Evolutionary conservation across 2,329 filamentous ascomycete genomes (phyloP).

Genomic region (Cadophora sp.): DNA sequence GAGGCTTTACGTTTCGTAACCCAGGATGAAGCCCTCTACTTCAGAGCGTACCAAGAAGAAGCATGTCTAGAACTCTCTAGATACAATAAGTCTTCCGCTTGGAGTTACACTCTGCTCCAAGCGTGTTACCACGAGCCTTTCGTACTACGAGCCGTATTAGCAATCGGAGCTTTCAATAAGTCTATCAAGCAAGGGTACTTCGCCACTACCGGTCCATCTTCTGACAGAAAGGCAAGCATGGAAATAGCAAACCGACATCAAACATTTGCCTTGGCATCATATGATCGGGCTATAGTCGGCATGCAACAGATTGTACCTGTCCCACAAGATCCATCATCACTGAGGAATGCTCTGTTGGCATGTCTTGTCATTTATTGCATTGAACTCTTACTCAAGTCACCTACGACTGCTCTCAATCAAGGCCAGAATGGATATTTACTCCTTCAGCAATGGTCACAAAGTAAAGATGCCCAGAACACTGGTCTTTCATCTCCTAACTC

Average conservation of each 20-base stretch:
- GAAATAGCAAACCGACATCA: conserved; percentile 21
- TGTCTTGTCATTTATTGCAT: conserved; percentile 30
- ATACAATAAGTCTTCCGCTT: conserved; percentile 18
- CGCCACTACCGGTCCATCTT: not conserved
- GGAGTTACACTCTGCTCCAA: conserved; percentile 29
- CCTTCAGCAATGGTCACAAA: conserved; percentile 15
- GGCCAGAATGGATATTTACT: conserved; percentile 24
- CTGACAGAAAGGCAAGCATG: not conserved
- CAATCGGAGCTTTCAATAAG: conserved; percentile 29
- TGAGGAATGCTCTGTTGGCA: conserved; percentile 25
- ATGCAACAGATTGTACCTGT: conserved; percentile 25
- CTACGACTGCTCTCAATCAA: conserved; percentile 24
- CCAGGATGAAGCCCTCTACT: conserved; percentile 26
- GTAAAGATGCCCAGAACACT: not conserved
- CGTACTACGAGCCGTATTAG: conserved; percentile 28
- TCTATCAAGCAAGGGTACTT: conserved; percentile 20
- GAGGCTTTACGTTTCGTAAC: conserved; percentile 24
- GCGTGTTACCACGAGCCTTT: conserved; percentile 29
- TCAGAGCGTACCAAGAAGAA: conserved; percentile 27
- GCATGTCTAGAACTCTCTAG: conserved; percentile 25
- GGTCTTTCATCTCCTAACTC: conserved; percentile 25
- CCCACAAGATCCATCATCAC: conserved; percentile 4
- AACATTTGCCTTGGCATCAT: conserved; percentile 27
- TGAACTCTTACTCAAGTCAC: conserved; percentile 23
- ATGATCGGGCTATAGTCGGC: conserved; percentile 23